Percentiles rank a stretch among this genome's conserved stretches.
Evolutionary conservation across 2,329 filamentous ascomycete genomes (phyloP).

Genomic region (Fulvia fulva): DNA sequence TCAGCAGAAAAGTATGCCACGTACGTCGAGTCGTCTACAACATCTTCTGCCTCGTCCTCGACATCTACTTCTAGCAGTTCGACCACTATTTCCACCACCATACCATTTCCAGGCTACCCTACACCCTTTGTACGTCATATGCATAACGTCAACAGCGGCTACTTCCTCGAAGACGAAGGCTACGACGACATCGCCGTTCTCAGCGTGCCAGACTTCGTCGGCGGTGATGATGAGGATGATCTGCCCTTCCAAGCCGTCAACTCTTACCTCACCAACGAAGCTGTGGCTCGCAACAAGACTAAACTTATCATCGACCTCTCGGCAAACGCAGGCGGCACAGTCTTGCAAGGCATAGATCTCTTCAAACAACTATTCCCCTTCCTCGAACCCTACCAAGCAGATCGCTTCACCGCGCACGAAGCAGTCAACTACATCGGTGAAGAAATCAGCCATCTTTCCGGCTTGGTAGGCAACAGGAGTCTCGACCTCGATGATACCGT

Average conservation of each 20-base stretch:
- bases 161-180: conserved; percentile 43
- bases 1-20: conserved; percentile 23
- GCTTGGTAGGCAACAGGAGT: conserved; percentile 30
- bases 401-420: conserved; percentile 51
- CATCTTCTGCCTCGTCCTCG: conserved; percentile 13
- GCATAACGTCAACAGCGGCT: conserved; percentile 45
- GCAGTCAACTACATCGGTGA: conserved; percentile 44
- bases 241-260: conserved; percentile 40
- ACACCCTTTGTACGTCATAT: conserved; percentile 37
- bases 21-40: conserved; percentile 3
- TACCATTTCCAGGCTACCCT: conserved; percentile 43
- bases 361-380: conserved; percentile 56
- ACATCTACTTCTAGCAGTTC: conserved; percentile 11
- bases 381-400: conserved; percentile 47
- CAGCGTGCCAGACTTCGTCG: conserved; percentile 41
- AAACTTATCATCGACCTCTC: conserved; percentile 59
- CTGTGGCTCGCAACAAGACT: conserved; percentile 51
- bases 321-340: conserved; percentile 56
- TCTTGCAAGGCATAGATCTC: conserved; percentile 58
- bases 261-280: conserved; percentile 40
- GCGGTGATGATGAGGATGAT: conserved; percentile 27
- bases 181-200: conserved; percentile 47
- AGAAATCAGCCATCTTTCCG: conserved; percentile 36
- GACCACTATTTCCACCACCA: conserved; percentile 18
- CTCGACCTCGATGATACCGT: conserved; percentile 38